A percentile compares a stretch with the other conserved stretches of the same genome.
Evolutionary conservation across 73 alveolate species (phyloP).

Genomic region (Paramecium octaurelia): DNA sequence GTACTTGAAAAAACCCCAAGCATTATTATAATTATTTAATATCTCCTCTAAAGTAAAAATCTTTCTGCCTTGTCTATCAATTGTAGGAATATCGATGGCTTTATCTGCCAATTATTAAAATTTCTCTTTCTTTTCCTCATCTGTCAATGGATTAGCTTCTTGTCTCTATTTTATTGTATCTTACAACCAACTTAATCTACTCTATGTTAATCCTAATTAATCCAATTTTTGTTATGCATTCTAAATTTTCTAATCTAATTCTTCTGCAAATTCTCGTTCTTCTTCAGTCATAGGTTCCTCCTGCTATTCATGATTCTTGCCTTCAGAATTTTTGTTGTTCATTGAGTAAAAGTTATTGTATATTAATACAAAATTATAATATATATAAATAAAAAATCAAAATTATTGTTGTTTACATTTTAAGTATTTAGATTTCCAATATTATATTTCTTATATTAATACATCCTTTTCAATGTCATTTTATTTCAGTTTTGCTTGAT

Average conservation of each 20-base stretch:
- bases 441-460: not conserved
- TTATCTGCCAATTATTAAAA: conserved; percentile 1
- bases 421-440: conserved; percentile 33
- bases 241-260: not conserved
- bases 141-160: not conserved
- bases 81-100: not conserved
- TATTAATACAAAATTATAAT: not conserved
- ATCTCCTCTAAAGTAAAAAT: not conserved
- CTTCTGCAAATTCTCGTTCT: not conserved
- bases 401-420: not conserved
- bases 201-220: not conserved
- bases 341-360: not conserved
- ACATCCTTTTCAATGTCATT: not conserved
- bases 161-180: not conserved
- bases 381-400: not conserved
- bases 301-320: not conserved
- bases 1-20: not conserved
- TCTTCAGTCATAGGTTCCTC: not conserved
- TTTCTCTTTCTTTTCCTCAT: not conserved
- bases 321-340: not conserved
- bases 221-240: not conserved
- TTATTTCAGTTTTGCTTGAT: not conserved
- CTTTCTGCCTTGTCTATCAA: conserved; percentile 25
- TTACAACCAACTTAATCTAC: not conserved
- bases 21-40: not conserved